A percentile compares a stretch with the other conserved stretches of the same genome.
Conservation (phyloP, 106 monocot genomes). For the Platanthera zijinensis region DNA sequence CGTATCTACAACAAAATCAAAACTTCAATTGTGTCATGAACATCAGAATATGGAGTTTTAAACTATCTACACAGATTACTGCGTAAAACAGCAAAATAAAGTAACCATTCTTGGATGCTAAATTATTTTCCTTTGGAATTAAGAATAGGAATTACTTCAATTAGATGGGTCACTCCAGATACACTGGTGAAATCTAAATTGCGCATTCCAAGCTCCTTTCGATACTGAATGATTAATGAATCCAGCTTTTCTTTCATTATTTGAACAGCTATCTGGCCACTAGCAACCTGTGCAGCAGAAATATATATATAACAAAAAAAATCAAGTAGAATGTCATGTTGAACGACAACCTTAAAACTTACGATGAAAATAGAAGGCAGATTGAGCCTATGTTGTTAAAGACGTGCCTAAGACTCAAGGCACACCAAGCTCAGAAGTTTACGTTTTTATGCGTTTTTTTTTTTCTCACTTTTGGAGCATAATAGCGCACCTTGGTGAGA, state of each 20-base stretch:
- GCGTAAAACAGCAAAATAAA: not conserved
- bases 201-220: slow-evolving; percentile 60
- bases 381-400: not conserved
- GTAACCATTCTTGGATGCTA: not conserved
- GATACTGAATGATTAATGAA: slow-evolving; percentile 58
- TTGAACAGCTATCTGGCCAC: slow-evolving; percentile 39
- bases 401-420: too few species aligned
- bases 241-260: slow-evolving; percentile 63
- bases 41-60: too few species aligned
- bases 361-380: not conserved
- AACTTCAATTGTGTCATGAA: not conserved
- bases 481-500: too few species aligned
- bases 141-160: slow-evolving; percentile 49
- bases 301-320: not conserved
- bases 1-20: not conserved
- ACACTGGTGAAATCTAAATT: slow-evolving; percentile 74
- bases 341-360: not conserved
- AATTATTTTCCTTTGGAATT: not conserved
- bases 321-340: not conserved
- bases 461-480: too few species aligned
- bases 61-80: not conserved
- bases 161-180: slow-evolving; percentile 83
- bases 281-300: slow-evolving; percentile 39
- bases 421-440: too few species aligned
- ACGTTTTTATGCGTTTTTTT: too few species aligned